A percentile compares a stretch with the other conserved stretches of the same genome.
phyloP scores from a whole-genome alignment of 768 basidiomycete genomes.

The Rickenella mellea region DNA sequence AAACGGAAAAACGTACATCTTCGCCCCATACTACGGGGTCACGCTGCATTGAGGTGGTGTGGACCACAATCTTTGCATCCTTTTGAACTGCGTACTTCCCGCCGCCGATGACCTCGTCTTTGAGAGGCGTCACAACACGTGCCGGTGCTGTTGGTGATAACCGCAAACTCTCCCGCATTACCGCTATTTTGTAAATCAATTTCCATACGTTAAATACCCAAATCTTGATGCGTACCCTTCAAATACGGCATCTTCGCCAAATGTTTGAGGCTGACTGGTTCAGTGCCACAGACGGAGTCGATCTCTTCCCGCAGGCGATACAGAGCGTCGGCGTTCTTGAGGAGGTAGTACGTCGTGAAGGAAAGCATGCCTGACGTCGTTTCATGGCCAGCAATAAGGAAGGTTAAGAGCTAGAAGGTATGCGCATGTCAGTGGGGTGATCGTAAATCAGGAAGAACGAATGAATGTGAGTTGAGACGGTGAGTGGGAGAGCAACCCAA shows the following conservation, averaged over 20 bases:
- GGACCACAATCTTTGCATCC: conserved; percentile 18
- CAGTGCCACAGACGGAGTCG: conserved; percentile 31
- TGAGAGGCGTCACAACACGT: conserved; percentile 22
- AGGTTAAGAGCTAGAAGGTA: conserved; percentile 30
- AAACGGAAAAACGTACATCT: conserved; percentile 25
- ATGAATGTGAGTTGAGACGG: too few species aligned
- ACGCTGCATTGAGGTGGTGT: conserved; percentile 22
- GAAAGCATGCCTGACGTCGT: conserved; percentile 30
- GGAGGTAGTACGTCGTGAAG: conserved; percentile 33
- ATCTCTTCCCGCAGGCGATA: conserved; percentile 37
- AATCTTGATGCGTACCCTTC: conserved; percentile 19
- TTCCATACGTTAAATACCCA: not conserved
- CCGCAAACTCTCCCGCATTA: conserved; percentile 24
- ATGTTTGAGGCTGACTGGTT: conserved; percentile 27
- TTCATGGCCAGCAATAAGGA: conserved; percentile 40
- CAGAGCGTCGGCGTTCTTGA: conserved; percentile 33
- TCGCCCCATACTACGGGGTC: conserved; percentile 41
- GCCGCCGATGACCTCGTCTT: conserved; percentile 27
- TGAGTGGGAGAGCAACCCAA: too few species aligned
- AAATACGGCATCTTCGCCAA: conserved; percentile 35
- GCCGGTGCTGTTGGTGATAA: conserved; percentile 28
- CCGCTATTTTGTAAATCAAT: conserved; percentile 16
- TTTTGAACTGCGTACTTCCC: conserved; percentile 32
- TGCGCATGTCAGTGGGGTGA: too few species aligned
- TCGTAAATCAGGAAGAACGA: not conserved